Evolutionary conservation across 495 filamentous ascomycete species (phyloP).

Genomic region (Chaetomium cochliodes): DNA sequence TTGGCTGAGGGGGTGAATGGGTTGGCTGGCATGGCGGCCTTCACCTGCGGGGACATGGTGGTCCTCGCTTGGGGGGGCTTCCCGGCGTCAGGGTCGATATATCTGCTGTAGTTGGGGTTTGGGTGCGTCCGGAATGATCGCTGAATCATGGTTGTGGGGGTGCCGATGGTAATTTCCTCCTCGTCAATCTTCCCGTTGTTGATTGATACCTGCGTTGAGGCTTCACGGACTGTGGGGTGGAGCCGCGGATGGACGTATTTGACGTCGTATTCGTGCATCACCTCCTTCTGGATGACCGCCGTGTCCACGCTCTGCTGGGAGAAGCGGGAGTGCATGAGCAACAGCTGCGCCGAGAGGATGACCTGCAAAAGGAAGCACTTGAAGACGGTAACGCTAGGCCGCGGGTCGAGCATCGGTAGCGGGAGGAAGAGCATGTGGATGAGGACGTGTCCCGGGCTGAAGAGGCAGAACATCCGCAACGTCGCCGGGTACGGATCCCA

Average conservation of each 20-base stretch:
- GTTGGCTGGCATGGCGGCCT: slow-evolving; percentile 26
- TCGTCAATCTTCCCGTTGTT: slow-evolving; percentile 45
- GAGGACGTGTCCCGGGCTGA: slow-evolving; percentile 88
- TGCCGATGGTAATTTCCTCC: slow-evolving; percentile 66
- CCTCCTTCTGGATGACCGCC: slow-evolving; percentile 80
- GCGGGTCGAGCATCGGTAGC: slow-evolving; percentile 66
- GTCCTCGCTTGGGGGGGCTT: slow-evolving; percentile 13
- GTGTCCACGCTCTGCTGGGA: slow-evolving; percentile 83
- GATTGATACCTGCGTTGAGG: slow-evolving; percentile 68
- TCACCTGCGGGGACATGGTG: slow-evolving; percentile 28
- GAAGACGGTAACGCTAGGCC: slow-evolving; percentile 80
- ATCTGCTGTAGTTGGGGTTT: slow-evolving; percentile 80
- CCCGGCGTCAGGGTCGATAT: slow-evolving; percentile 67
- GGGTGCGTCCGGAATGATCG: slow-evolving; percentile 82
- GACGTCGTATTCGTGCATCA: slow-evolving; percentile 91
- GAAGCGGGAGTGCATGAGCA: slow-evolving; percentile 66
- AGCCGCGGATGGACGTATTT: slow-evolving; percentile 93
- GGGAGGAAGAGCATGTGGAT: slow-evolving; percentile 88
- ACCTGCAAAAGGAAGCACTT: slow-evolving; percentile 69
- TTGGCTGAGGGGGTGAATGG: slow-evolving; percentile 37
- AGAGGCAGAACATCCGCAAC: slow-evolving; percentile 79
- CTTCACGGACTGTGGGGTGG: slow-evolving; percentile 76
- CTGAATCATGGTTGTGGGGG: slow-evolving; percentile 73
- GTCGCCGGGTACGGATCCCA: slow-evolving; percentile 91
- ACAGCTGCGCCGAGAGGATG: slow-evolving; percentile 75